Conservation (phyloP, 495 filamentous ascomycete genomes). For the Hamigera avellanea region DNA sequence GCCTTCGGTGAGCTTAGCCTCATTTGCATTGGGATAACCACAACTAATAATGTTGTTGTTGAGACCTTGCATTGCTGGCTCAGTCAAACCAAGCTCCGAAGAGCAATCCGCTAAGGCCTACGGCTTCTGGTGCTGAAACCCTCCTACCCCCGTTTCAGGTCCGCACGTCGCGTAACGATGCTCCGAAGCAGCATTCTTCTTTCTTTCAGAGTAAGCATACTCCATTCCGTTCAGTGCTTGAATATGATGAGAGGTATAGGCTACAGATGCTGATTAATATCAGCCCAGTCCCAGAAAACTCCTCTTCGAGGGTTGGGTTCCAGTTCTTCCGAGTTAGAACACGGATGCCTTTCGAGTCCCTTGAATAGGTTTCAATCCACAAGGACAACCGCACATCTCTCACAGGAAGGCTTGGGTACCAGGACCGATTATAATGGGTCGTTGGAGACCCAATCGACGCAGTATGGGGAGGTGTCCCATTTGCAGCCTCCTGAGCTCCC, state of each 20-base stretch:
- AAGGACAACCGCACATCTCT: neutral
- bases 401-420: neutral
- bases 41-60: no score
- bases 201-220: conserved; percentile 22
- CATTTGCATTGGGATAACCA: no score
- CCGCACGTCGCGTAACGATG: neutral
- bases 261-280: conserved; percentile 4
- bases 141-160: neutral
- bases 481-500: no score
- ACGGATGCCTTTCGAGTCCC: conserved; percentile 19
- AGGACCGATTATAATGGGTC: neutral
- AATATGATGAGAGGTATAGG: neutral
- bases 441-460: no score
- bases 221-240: neutral
- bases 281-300: conserved; percentile 12
- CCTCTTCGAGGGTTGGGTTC: conserved; percentile 14
- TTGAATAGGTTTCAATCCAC: conserved; percentile 12
- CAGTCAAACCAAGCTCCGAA: conserved; percentile 8
- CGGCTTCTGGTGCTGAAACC: neutral
- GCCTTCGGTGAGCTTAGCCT: conserved; percentile 32
- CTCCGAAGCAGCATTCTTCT: conserved; percentile 10
- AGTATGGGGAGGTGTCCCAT: neutral
- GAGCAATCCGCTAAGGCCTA: neutral
- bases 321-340: conserved; percentile 17
- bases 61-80: conserved; percentile 32